Conservation (phyloP, 768 basidiomycete species). For the Kondoa malvinella region DNA sequence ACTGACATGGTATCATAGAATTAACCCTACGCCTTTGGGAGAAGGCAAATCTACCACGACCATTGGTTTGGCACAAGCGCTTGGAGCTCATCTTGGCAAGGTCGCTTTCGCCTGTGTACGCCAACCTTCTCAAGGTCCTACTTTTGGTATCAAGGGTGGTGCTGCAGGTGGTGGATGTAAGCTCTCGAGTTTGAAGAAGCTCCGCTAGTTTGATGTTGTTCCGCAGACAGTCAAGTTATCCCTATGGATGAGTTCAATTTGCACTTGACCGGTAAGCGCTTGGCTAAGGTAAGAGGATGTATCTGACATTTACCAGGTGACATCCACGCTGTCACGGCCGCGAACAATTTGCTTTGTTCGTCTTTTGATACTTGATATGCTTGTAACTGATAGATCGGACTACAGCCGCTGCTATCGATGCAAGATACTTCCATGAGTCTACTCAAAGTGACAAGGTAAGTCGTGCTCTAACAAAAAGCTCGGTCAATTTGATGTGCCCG, state of each 20-base stretch:
- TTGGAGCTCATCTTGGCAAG: slow-evolving; percentile 83
- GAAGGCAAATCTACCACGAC: slow-evolving; percentile 98
- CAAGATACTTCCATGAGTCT: slow-evolving; percentile 91
- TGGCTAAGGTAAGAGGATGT: not conserved
- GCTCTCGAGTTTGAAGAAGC: slow-evolving; percentile 45
- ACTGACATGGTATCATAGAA: slow-evolving; percentile 29
- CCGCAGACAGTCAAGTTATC: slow-evolving; percentile 43
- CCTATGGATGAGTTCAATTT: slow-evolving; percentile 99
- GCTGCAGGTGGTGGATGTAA: slow-evolving; percentile 80
- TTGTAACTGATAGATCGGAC: not conserved
- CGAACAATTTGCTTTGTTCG: slow-evolving; percentile 81
- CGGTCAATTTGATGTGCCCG: too few relatives aligned
- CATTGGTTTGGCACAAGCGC: slow-evolving; percentile 85
- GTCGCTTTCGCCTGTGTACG: slow-evolving; percentile 91
- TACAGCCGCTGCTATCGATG: slow-evolving; percentile 82
- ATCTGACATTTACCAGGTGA: slow-evolving; percentile 43
- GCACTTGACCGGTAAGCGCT: slow-evolving; percentile 46
- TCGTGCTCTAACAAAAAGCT: not conserved
- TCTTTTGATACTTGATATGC: not conserved
- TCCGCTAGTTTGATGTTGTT: not conserved
- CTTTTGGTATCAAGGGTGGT: slow-evolving; percentile 97
- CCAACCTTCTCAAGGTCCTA: slow-evolving; percentile 95
- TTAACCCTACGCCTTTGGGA: slow-evolving; percentile 88
- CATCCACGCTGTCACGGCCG: slow-evolving; percentile 92
- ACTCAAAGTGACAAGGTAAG: slow-evolving; percentile 79